Conservation (phyloP, 192 early-diverging fungal genomes). For the Linnemannia schmuckeri region DNA sequence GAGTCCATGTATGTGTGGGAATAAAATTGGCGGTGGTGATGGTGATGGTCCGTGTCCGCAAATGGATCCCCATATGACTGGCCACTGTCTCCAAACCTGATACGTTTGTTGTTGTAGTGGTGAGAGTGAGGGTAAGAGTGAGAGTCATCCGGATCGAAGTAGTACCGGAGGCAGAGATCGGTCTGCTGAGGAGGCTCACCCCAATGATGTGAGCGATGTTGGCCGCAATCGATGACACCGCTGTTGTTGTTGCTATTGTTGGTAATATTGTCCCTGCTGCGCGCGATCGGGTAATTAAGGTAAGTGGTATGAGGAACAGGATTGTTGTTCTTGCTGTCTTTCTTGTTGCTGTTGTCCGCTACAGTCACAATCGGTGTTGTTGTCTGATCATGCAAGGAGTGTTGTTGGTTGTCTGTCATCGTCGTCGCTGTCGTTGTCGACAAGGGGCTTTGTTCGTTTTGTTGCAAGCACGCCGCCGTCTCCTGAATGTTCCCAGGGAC, state of each 20-base stretch:
- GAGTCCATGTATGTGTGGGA: background rate
- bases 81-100: background rate
- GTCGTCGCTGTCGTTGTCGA: background rate
- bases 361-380: background rate
- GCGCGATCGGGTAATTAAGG: constrained; percentile 2
- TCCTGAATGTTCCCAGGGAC: constrained; percentile 24
- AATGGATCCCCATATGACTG: background rate
- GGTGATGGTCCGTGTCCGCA: constrained; percentile 1
- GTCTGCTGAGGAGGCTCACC: background rate
- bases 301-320: background rate
- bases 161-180: background rate
- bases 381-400: background rate
- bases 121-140: too few species aligned
- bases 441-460: background rate
- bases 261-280: background rate
- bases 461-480: background rate
- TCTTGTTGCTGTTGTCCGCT: constrained; percentile 1
- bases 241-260: background rate
- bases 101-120: background rate
- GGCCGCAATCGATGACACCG: background rate
- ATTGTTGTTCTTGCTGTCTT: background rate
- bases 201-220: constrained; percentile 2
- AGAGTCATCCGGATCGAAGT: background rate
- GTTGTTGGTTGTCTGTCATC: background rate
- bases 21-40: background rate